Evolutionary conservation across 768 basidiomycete genomes (phyloP).

Genomic region (Agrocybe pediades): DNA sequence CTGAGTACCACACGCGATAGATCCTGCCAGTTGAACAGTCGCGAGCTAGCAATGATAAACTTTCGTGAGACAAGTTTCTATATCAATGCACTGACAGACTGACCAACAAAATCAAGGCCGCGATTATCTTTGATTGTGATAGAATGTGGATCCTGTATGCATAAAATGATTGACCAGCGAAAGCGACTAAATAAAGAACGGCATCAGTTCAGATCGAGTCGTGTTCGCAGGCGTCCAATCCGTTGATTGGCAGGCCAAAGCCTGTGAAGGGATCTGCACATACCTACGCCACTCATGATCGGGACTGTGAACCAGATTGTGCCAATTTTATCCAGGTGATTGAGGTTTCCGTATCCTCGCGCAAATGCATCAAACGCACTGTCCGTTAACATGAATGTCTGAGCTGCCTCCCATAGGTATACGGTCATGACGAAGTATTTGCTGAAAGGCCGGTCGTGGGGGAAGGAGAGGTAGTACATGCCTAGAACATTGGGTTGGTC

Average conservation of each 20-base stretch:
- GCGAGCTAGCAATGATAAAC: not conserved
- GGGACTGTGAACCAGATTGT: constrained; percentile 27
- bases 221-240: too few species aligned
- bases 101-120: not conserved
- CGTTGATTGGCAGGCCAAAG: too few species aligned
- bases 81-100: not conserved
- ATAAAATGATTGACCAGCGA: constrained; percentile 30
- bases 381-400: constrained; percentile 25
- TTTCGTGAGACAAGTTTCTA: too few species aligned
- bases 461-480: constrained; percentile 33
- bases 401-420: constrained; percentile 26
- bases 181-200: constrained; percentile 22
- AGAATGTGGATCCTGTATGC: constrained; percentile 28
- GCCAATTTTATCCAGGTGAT: constrained; percentile 23
- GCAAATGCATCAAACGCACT: constrained; percentile 30
- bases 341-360: constrained; percentile 24
- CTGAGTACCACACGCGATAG: not conserved
- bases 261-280: not conserved
- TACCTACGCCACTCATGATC: constrained; percentile 29
- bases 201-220: too few species aligned
- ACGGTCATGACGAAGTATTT: constrained; percentile 28
- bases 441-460: constrained; percentile 22
- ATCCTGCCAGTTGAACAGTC: not conserved
- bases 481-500: constrained; percentile 13
- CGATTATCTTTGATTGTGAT: not conserved